Evolutionary conservation across 352 stramenopile genomes (phyloP).

Genomic region (Phytophthora boehmeriae): DNA sequence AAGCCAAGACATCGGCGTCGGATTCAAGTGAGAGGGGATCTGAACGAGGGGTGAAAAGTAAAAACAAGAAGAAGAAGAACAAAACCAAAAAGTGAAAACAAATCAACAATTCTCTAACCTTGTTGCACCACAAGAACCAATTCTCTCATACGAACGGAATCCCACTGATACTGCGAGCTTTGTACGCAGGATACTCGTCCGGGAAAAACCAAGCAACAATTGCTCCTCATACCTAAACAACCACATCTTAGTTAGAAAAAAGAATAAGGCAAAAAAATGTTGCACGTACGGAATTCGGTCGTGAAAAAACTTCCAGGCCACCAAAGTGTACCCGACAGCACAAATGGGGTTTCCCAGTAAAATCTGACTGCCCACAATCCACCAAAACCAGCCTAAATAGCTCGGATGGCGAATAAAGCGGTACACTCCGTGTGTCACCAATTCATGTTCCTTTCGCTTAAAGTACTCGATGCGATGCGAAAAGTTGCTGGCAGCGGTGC

Average conservation of each 20-base stretch:
- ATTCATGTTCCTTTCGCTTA: slow-evolving; percentile 92
- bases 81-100: slow-evolving; percentile 37
- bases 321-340: slow-evolving; percentile 82
- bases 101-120: slow-evolving; percentile 13
- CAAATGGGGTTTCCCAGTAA: slow-evolving; percentile 93
- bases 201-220: slow-evolving; percentile 92
- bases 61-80: slow-evolving; percentile 58
- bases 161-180: slow-evolving; percentile 85
- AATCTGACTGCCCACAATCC: slow-evolving; percentile 95
- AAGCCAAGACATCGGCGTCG: slow-evolving; percentile 13
- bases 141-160: slow-evolving; percentile 90
- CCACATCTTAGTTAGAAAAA: too few species aligned
- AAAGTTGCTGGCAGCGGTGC: slow-evolving; percentile 94
- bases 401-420: slow-evolving; percentile 93
- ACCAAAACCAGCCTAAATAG: slow-evolving; percentile 98
- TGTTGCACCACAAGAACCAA: neutral
- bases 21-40: too few species aligned
- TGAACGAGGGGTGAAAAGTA: slow-evolving; percentile 23
- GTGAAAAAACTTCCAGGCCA: slow-evolving; percentile 95
- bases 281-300: slow-evolving; percentile 91
- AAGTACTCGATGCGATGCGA: slow-evolving; percentile 95
- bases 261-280: neutral
- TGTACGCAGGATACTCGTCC: slow-evolving; percentile 93
- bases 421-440: slow-evolving; percentile 95
- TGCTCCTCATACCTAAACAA: slow-evolving; percentile 91